Base-by-base conservation (phyloP, 805 yeast genomes). In the Schizosaccharomyces lindneri region DNA sequence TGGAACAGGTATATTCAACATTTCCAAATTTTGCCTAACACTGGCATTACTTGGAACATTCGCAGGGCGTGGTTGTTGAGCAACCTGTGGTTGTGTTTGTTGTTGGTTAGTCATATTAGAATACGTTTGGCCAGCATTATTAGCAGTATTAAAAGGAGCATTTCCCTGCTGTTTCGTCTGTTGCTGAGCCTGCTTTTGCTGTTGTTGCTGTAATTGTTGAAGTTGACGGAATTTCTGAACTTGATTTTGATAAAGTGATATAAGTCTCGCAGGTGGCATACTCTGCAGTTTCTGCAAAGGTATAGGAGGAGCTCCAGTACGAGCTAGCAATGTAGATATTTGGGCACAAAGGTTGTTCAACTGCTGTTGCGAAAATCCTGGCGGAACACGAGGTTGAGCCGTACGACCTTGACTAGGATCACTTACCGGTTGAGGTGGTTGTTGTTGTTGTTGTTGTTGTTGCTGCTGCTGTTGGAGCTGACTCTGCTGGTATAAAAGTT, bases 231-330 rank as follows among this genome's bases (percentile, higher is more conserved):
- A 57, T 21, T 19, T 57, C 3, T 21, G 43, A 7, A 57, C n/a
- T 41, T 39, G 43, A 15, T 57, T 57, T 31, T 57, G 57, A 15
- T 51, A 51, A 19, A 51, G 21, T 6, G 57, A 21, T 6, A 51
- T 51, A 24, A 51, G 36, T 29, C 32, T 21, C 57, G 36, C 60
- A 39, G 60, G 60, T 13, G 60, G 60, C 43, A 57, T 57, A 17
- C 29, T 19, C 36, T 57, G 60, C 24, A 57, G n/a, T 17, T 57
- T 27, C 4, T 36, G 48, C 43, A 41, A n/a, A 24, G 60, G 15
- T 15, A 57, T 24, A 32, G 43, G 43, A 32, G 57, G 57, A 29
- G n/a, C 32, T 39, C 60, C 60, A 36, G 27, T 36, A 9, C 60
- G 43, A 19, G 43, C 48, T 19, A 39, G 15, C 13, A 36, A 31